A percentile compares a stretch with the other conserved stretches of the same genome.
These are phyloP conservation scores for Debaryomyces sp. DNA, from an alignment of 1,139 yeast species.

Conservation along the genomic window DNA sequence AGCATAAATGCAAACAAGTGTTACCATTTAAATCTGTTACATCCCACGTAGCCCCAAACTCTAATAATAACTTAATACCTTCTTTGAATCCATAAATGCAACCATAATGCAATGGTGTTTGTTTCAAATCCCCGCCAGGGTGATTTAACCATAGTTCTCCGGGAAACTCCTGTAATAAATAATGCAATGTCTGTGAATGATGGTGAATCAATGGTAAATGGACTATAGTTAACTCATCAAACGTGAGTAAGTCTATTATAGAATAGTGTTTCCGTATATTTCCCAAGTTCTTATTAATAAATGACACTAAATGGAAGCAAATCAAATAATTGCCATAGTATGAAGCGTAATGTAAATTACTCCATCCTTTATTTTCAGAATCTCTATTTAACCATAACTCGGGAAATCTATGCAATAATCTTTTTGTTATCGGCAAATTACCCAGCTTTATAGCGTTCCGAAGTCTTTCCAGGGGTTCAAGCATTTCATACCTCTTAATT, in stretches of 20 bases:
- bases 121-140: conserved; percentile 51
- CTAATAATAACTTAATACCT: conserved; percentile 70
- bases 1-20: conserved; percentile 78
- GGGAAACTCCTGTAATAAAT: conserved; percentile 80
- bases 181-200: conserved; percentile 80
- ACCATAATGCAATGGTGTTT: conserved; percentile 78
- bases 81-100: conserved; percentile 68
- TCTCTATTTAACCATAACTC: conserved; percentile 77
- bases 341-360: conserved; percentile 85
- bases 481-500: conserved; percentile 28
- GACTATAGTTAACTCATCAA: conserved; percentile 70
- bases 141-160: conserved; percentile 60
- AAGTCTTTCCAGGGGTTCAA: conserved; percentile 69
- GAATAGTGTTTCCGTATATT: conserved; percentile 21
- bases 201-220: conserved; percentile 69
- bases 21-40: conserved; percentile 66
- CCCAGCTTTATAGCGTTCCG: conserved; percentile 76
- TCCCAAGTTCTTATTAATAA: conserved; percentile 29
- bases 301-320: conserved; percentile 59
- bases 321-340: conserved; percentile 78
- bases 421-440: conserved; percentile 69
- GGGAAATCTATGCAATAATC: conserved; percentile 74
- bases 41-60: conserved; percentile 78
- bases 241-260: conserved; percentile 49
- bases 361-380: conserved; percentile 75